Evolutionary conservation across 2,329 filamentous ascomycete species (phyloP).

Genomic region (Teratosphaeria pseudoeucalypti): DNA sequence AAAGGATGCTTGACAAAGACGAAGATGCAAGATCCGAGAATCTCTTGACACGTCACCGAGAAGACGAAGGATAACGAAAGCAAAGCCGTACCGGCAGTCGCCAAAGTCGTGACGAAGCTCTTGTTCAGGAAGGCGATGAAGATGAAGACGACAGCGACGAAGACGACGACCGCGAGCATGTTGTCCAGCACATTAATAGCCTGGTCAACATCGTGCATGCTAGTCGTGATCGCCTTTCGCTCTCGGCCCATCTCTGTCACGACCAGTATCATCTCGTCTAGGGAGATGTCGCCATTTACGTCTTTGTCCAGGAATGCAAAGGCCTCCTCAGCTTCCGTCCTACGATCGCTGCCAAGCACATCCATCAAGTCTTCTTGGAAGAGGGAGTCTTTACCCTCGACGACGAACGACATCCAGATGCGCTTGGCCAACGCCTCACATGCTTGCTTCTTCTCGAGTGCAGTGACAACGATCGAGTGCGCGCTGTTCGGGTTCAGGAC

Average conservation of each 20-base stretch:
- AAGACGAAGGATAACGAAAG: conserved; percentile 97
- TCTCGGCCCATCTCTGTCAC: conserved; percentile 75
- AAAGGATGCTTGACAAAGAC: conserved; percentile 97
- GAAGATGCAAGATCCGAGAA: conserved; percentile 97
- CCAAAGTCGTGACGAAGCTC: conserved; percentile 73
- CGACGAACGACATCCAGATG: conserved; percentile 96
- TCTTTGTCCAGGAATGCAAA: conserved; percentile 76
- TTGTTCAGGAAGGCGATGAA: conserved; percentile 77
- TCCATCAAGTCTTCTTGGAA: conserved; percentile 74
- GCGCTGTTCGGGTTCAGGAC: conserved; percentile 88
- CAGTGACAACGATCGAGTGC: conserved; percentile 80
- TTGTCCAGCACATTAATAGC: conserved; percentile 85
- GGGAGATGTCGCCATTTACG: conserved; percentile 82
- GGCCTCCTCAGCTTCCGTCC: conserved; percentile 72
- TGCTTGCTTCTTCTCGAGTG: conserved; percentile 71
- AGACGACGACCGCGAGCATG: conserved; percentile 69
- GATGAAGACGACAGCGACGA: conserved; percentile 56
- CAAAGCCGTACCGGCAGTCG: conserved; percentile 82
- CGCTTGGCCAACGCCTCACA: conserved; percentile 88
- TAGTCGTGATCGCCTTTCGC: conserved; percentile 77
- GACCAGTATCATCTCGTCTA: conserved; percentile 90
- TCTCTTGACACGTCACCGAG: conserved; percentile 80
- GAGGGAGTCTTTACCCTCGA: conserved; percentile 74
- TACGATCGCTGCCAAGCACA: conserved; percentile 67
- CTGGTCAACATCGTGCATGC: conserved; percentile 96